Conservation (phyloP, 2,329 filamentous ascomycete genomes). For the Zopfia rhizophila region DNA sequence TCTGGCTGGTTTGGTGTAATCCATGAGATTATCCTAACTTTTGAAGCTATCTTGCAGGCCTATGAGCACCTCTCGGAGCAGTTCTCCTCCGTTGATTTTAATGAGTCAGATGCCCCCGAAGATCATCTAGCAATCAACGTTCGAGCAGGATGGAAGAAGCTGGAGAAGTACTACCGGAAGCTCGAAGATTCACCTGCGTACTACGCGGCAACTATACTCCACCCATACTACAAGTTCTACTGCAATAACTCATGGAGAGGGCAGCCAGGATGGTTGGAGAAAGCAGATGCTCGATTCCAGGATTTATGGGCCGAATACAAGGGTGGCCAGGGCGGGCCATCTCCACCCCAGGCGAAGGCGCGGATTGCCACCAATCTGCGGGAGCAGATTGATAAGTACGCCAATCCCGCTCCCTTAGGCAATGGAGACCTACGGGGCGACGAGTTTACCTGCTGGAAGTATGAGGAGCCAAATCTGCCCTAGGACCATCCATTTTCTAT, state of each 20-base stretch:
- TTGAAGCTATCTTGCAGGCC: constrained; percentile 2
- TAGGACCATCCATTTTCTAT: too few species aligned
- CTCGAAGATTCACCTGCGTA: constrained; percentile 5
- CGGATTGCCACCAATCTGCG: too few species aligned
- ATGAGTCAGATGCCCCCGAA: constrained; percentile 4
- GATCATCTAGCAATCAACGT: constrained; percentile 11
- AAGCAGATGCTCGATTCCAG: too few species aligned
- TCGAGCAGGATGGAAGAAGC: constrained; percentile 1
- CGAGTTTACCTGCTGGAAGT: too few species aligned
- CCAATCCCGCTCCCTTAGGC: too few species aligned
- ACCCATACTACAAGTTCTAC: constrained; percentile 5
- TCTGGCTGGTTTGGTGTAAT: constrained; percentile 6
- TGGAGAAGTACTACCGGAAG: constrained; percentile 5
- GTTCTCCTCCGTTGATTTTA: constrained; percentile 3
- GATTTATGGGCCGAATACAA: too few species aligned
- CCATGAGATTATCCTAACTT: constrained; percentile 7
- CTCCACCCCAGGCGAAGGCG: too few species aligned
- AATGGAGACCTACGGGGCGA: too few species aligned
- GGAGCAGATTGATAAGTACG: too few species aligned
- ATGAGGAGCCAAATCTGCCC: too few species aligned
- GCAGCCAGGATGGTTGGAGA: too few species aligned
- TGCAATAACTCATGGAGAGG: constrained; percentile 1
- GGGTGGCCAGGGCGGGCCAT: too few species aligned
- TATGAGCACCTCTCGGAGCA: background rate
- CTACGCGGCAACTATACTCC: constrained; percentile 1